phyloP scores from a whole-genome alignment of 2,329 filamentous ascomycete genomes.

The Botrytis pseudocinerea region DNA sequence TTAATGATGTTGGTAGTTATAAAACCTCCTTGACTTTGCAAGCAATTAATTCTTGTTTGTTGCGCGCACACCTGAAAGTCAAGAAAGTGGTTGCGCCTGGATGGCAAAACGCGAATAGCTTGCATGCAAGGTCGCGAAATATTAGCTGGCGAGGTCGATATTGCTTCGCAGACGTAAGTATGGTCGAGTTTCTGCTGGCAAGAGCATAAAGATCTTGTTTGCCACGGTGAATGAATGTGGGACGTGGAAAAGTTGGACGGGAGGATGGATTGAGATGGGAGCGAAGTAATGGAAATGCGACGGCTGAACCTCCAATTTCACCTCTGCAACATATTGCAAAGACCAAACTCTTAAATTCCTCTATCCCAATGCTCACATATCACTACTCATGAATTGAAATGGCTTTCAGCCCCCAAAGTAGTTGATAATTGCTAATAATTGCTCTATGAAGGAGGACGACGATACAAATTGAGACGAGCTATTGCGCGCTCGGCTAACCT shows the following conservation, averaged over 20 bases:
- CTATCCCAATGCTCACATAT: constrained; percentile 32
- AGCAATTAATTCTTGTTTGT: constrained; percentile 17
- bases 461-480: constrained; percentile 29
- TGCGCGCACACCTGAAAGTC: constrained; percentile 23
- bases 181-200: constrained; percentile 22
- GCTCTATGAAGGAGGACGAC: constrained; percentile 35
- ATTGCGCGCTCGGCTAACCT: constrained; percentile 25
- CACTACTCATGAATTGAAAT: constrained; percentile 33
- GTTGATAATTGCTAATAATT: constrained; percentile 36
- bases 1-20: constrained; percentile 3
- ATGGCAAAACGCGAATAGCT: constrained; percentile 19
- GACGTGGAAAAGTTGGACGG: constrained; percentile 23
- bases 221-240: constrained; percentile 28
- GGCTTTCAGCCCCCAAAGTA: constrained; percentile 31
- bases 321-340: constrained; percentile 32
- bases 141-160: constrained; percentile 23
- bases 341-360: constrained; percentile 21
- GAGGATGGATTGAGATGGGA: constrained; percentile 18
- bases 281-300: constrained; percentile 19
- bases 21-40: constrained; percentile 12
- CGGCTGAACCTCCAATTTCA: constrained; percentile 28
- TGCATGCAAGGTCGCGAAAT: constrained; percentile 22
- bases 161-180: constrained; percentile 10
- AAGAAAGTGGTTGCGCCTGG: constrained; percentile 29
- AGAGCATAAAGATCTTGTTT: constrained; percentile 33